Evolutionary conservation across 2,329 filamentous ascomycete species (phyloP).

Genomic region (Monosporascus sp.): DNA sequence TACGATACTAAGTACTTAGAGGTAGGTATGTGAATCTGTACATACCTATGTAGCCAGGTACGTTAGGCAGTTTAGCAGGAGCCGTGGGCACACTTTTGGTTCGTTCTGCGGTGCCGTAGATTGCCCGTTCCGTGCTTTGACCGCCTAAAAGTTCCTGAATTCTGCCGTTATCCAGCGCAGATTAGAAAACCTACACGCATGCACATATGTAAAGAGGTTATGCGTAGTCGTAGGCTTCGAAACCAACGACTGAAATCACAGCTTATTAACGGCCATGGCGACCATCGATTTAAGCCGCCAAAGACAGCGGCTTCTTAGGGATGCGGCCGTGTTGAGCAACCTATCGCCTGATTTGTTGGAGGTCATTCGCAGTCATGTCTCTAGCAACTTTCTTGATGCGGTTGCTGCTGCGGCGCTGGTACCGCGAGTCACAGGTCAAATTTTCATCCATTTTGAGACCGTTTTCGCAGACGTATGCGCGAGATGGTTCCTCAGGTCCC

Average conservation of each 20-base stretch:
- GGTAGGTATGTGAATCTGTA: no score
- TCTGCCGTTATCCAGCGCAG: background rate
- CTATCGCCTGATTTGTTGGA: conserved; percentile 66
- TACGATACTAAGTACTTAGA: no score
- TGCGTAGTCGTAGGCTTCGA: background rate
- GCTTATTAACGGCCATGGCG: conserved; percentile 38
- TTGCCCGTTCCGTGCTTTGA: conserved; percentile 1
- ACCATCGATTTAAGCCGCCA: conserved; percentile 49
- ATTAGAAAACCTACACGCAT: background rate
- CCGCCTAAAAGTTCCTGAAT: conserved; percentile 5
- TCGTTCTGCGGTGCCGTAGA: no score
- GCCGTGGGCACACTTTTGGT: no score
- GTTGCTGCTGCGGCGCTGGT: conserved; percentile 65
- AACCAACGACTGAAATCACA: background rate
- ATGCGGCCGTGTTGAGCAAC: conserved; percentile 48
- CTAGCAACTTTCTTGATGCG: conserved; percentile 64
- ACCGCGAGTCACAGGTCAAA: conserved; percentile 61
- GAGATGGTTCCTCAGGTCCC: conserved; percentile 59
- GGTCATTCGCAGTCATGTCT: conserved; percentile 57
- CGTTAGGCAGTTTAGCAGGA: no score
- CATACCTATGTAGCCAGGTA: no score
- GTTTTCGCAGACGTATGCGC: conserved; percentile 79
- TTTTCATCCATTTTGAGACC: conserved; percentile 70
- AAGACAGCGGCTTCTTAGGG: conserved; percentile 50
- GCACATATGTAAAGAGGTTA: background rate